phyloP scores from a whole-genome alignment of 805 yeast species.

The Komagataella mondaviorum region DNA sequence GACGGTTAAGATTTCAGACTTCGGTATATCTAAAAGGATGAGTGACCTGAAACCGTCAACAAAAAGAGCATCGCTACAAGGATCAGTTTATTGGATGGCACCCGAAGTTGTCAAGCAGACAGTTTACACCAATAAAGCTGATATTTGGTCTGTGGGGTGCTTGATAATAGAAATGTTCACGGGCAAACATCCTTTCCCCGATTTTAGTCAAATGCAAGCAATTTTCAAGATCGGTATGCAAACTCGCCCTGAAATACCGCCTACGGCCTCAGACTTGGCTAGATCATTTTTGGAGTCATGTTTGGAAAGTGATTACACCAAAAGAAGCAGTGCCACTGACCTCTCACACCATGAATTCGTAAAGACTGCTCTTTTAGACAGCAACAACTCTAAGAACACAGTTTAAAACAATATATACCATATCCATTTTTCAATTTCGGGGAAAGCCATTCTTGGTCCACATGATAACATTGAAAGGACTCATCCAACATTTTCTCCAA shows the following conservation, averaged over 20 bases:
- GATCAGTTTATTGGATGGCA: constrained; percentile 98
- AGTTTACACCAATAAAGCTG: constrained; percentile 84
- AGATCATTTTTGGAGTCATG: constrained; percentile 50
- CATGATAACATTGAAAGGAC: constrained; percentile 20
- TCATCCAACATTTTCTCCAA: constrained; percentile 17
- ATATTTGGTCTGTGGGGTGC: constrained; percentile 96
- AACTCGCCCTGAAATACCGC: constrained; percentile 69
- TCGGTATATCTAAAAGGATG: constrained; percentile 52
- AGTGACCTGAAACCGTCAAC: constrained; percentile 13
- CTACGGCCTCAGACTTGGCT: constrained; percentile 55
- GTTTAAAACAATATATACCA: constrained; percentile 24
- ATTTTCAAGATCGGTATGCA: constrained; percentile 87
- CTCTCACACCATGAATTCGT: constrained; percentile 54
- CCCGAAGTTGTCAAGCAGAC: constrained; percentile 96
- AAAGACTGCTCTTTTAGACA: constrained; percentile 18
- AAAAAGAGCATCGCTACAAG: constrained; percentile 80
- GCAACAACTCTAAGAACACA: not conserved
- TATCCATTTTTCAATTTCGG: constrained; percentile 26
- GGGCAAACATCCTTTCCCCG: constrained; percentile 93
- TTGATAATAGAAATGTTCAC: constrained; percentile 90
- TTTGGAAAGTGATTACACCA: constrained; percentile 61
- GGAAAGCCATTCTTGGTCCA: constrained; percentile 19
- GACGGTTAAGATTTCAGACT: constrained; percentile 50
- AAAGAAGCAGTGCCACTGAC: constrained; percentile 64
- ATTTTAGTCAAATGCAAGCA: constrained; percentile 93